phyloP scores from a whole-genome alignment of 108 stramenopile species.

The Cyclotella cryptica region DNA sequence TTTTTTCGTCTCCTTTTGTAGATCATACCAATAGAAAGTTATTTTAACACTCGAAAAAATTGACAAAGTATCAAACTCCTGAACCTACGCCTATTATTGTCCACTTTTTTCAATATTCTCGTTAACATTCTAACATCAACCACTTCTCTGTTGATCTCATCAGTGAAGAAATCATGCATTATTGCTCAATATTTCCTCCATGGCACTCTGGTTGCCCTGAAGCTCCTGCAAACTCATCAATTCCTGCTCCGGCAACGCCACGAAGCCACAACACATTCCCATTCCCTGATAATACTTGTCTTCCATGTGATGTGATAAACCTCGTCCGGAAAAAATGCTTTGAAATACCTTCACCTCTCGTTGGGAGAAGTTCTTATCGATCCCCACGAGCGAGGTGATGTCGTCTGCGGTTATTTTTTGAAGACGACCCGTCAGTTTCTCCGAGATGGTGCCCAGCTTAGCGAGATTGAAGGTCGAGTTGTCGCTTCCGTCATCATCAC shows the following conservation, averaged over 20 bases:
- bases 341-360: conserved; percentile 77
- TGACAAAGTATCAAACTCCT: too few species aligned
- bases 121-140: too few species aligned
- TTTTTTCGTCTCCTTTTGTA: too few species aligned
- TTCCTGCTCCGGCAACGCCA: conserved; percentile 69
- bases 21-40: too few species aligned
- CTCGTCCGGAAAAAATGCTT: conserved; percentile 71
- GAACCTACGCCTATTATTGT: too few species aligned
- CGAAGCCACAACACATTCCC: conserved; percentile 77
- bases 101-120: too few species aligned
- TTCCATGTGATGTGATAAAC: conserved; percentile 84
- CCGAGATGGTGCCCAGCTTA: conserved; percentile 37
- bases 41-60: too few species aligned
- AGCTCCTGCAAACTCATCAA: conserved; percentile 50
- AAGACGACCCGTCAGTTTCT: conserved; percentile 59
- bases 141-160: too few species aligned
- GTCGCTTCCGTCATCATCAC: conserved; percentile 19
- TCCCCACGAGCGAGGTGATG: conserved; percentile 70
- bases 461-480: conserved; percentile 22
- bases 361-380: conserved; percentile 71
- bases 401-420: conserved; percentile 61
- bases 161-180: too few species aligned
- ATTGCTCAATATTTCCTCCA: background rate
- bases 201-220: conserved; percentile 14
- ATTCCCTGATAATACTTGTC: conserved; percentile 79